Base-by-base conservation (phyloP, 345 rosid genomes). In the Eucalyptus sp. region DNA sequence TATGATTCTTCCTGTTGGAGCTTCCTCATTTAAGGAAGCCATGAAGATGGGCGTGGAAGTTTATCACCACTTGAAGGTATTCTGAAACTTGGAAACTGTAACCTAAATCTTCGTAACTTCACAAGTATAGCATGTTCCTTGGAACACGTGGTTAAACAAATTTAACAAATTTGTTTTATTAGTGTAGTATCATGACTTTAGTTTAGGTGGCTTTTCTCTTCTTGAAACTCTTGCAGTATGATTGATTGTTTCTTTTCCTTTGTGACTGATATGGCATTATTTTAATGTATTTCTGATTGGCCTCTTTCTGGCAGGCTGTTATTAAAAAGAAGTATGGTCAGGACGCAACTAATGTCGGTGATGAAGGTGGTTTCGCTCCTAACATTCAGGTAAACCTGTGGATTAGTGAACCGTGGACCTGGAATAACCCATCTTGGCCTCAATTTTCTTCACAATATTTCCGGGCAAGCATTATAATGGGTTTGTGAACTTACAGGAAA, bases 291-390 rank as follows among this genome's bases (percentile, higher is more conserved):
- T 37, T 3, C 33, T 33, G 27, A 52, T 33, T 86, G 41, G 10
- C 11, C 43, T 37, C 80, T 80, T 20, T 83, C 31, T 20, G 62
- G 43, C 89, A 95, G 97, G 86, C 96, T 88, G 95, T 96, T 88
- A 95, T 96, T 31, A 96, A 96, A 91, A 96, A 96, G 95, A 97
- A 97, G 94, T 98, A 98, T 33, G 99, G 99, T 17, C 99, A 98
- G 91, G 99, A 98, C 90, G 99, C 99, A 50, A 97, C 99, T 24
- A 98, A 98, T 88, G 99, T 98, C 18, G 99, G 99, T 91, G 99
- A 98, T 91, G 99, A 98, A 91, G 99, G 98, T 90, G 99, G 99
- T 58, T 96, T 96, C 83, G 99, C 99, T 50, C 99, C 99, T 90
- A 98, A 95, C 90, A 98, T 98, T 92, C 99, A 94, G 98, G 98